A percentile compares a stretch with the other conserved stretches of the same genome.
Evolutionary conservation across 2,329 filamentous ascomycete species (phyloP).

Genomic region (Trichoderma pleuroti): DNA sequence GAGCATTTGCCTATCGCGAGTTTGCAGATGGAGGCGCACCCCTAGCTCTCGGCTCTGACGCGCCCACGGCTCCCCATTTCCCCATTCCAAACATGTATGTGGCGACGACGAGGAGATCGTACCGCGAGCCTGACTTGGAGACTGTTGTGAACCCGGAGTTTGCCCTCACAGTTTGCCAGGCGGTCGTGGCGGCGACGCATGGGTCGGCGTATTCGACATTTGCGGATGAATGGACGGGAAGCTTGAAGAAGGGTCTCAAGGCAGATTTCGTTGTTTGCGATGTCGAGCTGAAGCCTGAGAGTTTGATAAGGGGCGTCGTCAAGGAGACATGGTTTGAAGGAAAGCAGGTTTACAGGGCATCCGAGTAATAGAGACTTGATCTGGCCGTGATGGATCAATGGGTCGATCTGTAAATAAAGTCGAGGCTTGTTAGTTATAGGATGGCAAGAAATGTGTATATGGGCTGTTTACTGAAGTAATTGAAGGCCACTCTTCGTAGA

Average conservation of each 20-base stretch:
- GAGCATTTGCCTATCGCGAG: slow-evolving; percentile 62
- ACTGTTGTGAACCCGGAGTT: slow-evolving; percentile 51
- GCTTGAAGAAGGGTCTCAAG: slow-evolving; percentile 47
- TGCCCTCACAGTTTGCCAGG: slow-evolving; percentile 50
- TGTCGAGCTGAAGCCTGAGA: slow-evolving; percentile 46
- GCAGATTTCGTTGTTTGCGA: slow-evolving; percentile 56
- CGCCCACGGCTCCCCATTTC: slow-evolving; percentile 55
- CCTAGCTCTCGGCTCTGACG: slow-evolving; percentile 57
- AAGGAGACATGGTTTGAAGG: slow-evolving; percentile 54
- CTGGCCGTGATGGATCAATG: not conserved
- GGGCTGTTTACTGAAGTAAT: not conserved
- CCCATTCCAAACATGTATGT: slow-evolving; percentile 57
- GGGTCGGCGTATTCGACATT: slow-evolving; percentile 59
- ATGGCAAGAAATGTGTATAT: not conserved
- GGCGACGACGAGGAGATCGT: slow-evolving; percentile 55
- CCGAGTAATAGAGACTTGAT: not conserved
- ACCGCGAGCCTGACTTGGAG: slow-evolving; percentile 43
- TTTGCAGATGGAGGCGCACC: slow-evolving; percentile 53
- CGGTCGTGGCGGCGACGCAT: slow-evolving; percentile 50
- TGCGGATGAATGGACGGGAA: slow-evolving; percentile 52
- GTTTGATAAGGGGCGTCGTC: slow-evolving; percentile 44
- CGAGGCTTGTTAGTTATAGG: not conserved
- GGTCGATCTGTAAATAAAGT: not conserved
- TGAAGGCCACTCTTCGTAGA: not conserved
- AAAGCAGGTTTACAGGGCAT: slow-evolving; percentile 34